Conservation (phyloP, 371 early-diverging fungal genomes). For the Actinomucor elegans region DNA sequence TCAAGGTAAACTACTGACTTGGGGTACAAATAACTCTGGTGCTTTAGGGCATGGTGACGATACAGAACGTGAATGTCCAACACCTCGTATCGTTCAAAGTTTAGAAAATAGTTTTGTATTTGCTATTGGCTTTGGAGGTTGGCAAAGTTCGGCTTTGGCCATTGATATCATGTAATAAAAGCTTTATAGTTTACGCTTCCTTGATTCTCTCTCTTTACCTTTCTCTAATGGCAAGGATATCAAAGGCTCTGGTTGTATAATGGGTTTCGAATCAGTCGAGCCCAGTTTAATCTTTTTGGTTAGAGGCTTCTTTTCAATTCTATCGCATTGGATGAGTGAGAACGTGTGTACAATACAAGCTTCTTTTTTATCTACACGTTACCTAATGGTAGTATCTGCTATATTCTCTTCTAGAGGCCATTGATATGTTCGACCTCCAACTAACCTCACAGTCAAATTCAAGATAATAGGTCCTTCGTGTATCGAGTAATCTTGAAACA, state of each 20-base stretch:
- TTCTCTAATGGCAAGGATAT: not conserved
- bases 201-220: constrained; percentile 3
- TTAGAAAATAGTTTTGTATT: constrained; percentile 23
- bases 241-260: too few species aligned
- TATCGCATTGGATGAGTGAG: too few species aligned
- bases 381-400: not conserved
- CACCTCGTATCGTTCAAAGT: constrained; percentile 8
- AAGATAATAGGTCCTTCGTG: constrained; percentile 14
- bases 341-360: too few species aligned
- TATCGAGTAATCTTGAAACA: constrained; percentile 8
- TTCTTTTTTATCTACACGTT: not conserved
- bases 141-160: constrained; percentile 30
- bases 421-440: constrained; percentile 9
- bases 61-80: not conserved
- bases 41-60: constrained; percentile 40
- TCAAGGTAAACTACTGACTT: constrained; percentile 37
- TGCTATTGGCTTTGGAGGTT: constrained; percentile 36
- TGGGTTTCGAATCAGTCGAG: too few species aligned
- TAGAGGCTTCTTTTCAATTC: too few species aligned
- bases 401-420: too few species aligned
- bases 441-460: constrained; percentile 15
- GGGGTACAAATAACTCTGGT: constrained; percentile 39
- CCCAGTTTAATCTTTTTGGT: too few species aligned
- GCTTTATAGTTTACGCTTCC: constrained; percentile 1
- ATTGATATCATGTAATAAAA: not conserved